Evolutionary conservation across 345 rosid species (phyloP), one percentile per base, ranked within the genome.

Genomic region (Citropsis articulata): DNA sequence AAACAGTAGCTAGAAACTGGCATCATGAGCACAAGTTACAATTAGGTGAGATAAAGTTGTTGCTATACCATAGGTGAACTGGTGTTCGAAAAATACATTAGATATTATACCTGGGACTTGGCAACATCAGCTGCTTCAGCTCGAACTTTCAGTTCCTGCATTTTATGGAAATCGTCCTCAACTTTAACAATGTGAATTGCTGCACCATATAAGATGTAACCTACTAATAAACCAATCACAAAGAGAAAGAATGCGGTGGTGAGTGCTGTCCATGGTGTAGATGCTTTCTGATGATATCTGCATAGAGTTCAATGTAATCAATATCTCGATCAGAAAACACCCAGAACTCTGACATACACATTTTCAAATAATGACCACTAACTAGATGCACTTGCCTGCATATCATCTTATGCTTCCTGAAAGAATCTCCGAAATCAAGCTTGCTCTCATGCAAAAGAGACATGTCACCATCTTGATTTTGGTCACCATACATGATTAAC

Each of bases 121-220:
- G 99, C 98, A 50, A 94, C 90, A 86, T 96, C 99, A 69, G 99
- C 99, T 81, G 97, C 98, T 86, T 96, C 99, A 66, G 99, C 99
- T 84, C 84, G 90, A 35, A 76, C 94, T 86, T 91, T 96, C 13
- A 96, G 84, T 72, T 86, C 92, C 83, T 96, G 84, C 98, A 94
- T 96, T 83, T 91, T 85, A 50, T 89, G 90, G 81, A 87, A 92
- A 85, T 89, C 97, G 76, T 92, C 98, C 84, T 96, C 98, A 1
- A 96, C 97, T 83, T 91, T 90, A 35, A 96, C 97, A 79, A 92
- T 92, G 85, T 90, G 99, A 69, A 78, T 83, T 13, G 86, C 93
- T 8, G 98, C 97, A 71, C 90, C 87, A 55, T 94, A 94, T 21
- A 92, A 86, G 78, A 90, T 94, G 81, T 91, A 96, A 68, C 98